Evolutionary conservation across 768 basidiomycete species (phyloP).

Genomic region (Leccinum broughii): DNA sequence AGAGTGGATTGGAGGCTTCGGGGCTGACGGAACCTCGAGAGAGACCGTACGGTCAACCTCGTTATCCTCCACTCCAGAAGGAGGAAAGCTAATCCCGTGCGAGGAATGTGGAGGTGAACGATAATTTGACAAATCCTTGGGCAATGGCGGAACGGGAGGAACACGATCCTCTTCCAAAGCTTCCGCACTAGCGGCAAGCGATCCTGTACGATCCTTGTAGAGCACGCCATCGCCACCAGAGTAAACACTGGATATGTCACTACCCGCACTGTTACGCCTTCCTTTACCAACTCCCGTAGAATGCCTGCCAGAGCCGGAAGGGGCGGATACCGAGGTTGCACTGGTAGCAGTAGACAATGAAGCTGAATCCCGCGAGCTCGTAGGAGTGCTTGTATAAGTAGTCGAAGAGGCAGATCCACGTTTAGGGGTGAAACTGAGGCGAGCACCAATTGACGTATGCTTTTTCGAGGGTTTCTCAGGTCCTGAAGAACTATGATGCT

Average conservation of each 20-base stretch:
- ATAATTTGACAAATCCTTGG: conserved; percentile 83
- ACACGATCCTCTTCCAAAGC: conserved; percentile 62
- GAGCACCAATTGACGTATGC: conserved; percentile 50
- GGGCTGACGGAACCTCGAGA: conserved; percentile 48
- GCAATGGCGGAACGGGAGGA: conserved; percentile 92
- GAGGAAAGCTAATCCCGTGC: conserved; percentile 52
- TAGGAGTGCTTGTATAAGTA: conserved; percentile 76
- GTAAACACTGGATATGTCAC: conserved; percentile 77
- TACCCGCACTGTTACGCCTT: conserved; percentile 80
- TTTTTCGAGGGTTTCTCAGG: conserved; percentile 73
- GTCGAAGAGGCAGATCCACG: conserved; percentile 89
- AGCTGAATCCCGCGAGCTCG: conserved; percentile 86
- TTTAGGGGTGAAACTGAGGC: conserved; percentile 81
- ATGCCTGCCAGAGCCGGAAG: conserved; percentile 66
- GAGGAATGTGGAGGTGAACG: conserved; percentile 68
- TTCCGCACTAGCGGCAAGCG: conserved; percentile 60
- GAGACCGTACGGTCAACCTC: conserved; percentile 50
- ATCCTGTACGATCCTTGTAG: conserved; percentile 68
- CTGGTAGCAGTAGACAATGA: conserved; percentile 79
- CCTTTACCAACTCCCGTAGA: conserved; percentile 60
- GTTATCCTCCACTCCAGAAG: conserved; percentile 44
- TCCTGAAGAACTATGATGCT: conserved; percentile 45
- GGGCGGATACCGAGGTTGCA: conserved; percentile 66
- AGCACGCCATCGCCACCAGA: conserved; percentile 60
- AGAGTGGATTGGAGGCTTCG: conserved; percentile 27